Conservation (phyloP, 2,329 filamentous ascomycete species). For the Xylariaceae sp. region DNA sequence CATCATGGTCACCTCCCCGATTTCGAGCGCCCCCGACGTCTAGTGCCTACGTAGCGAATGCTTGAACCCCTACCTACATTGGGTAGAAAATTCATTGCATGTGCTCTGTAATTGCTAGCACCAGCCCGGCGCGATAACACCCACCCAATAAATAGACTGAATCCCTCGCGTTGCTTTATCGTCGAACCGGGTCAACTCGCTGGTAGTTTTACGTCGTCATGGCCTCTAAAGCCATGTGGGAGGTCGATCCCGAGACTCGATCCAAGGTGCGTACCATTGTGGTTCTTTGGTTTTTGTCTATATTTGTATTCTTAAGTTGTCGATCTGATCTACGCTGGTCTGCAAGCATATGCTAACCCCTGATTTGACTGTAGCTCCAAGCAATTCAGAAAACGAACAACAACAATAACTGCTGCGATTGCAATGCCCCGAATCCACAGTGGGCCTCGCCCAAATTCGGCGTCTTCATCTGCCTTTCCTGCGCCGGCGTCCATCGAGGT, state of each 20-base stretch:
- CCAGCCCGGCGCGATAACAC: conserved; percentile 11
- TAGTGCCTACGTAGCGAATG: too few species aligned
- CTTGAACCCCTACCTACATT: background rate
- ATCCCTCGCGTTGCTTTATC: background rate
- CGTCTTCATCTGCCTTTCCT: conserved; percentile 97
- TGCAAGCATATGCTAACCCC: conserved; percentile 16
- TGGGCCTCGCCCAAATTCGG: conserved; percentile 98
- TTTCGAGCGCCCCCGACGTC: background rate
- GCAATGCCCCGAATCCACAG: conserved; percentile 92
- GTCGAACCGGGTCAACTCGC: background rate
- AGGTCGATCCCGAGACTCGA: conserved; percentile 96
- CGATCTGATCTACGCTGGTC: conserved; percentile 5
- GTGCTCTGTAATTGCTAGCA: background rate
- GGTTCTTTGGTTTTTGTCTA: conserved; percentile 1
- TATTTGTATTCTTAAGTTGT: too few species aligned
- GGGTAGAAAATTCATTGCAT: conserved; percentile 1
- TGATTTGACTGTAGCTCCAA: conserved; percentile 65
- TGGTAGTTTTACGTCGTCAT: conserved; percentile 38
- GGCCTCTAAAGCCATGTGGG: conserved; percentile 87
- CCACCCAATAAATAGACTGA: background rate
- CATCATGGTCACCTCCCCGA: background rate
- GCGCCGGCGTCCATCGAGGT: conserved; percentile 90
- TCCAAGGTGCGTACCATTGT: conserved; percentile 69
- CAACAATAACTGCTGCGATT: conserved; percentile 93
- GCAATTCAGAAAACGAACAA: conserved; percentile 87